A percentile compares a stretch with the other conserved stretches of the same genome.
phyloP scores from a whole-genome alignment of 306 rosid species.

The Castanospermum australe region DNA sequence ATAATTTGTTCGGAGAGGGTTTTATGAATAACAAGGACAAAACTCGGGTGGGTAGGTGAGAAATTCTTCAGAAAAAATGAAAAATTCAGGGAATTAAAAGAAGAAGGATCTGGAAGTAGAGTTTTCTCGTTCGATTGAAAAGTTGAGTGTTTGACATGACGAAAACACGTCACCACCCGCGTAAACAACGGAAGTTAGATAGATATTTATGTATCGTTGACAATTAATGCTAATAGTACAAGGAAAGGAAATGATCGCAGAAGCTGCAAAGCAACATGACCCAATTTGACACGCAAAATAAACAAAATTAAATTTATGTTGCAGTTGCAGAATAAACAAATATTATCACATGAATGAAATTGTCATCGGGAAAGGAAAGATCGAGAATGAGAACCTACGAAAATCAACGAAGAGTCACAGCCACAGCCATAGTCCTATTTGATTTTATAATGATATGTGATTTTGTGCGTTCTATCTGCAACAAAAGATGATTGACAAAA shows the following conservation, averaged over 20 bases:
- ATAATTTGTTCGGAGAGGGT: background rate
- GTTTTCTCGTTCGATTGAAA: background rate
- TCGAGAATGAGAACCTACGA: background rate
- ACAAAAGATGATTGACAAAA: too few species aligned
- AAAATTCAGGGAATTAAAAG: slow-evolving; percentile 1
- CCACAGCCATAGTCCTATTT: background rate
- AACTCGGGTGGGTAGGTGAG: background rate
- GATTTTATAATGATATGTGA: background rate
- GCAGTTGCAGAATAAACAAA: background rate
- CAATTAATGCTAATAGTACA: background rate
- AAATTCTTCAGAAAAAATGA: background rate
- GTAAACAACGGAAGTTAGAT: background rate
- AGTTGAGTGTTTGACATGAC: background rate
- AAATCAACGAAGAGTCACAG: background rate
- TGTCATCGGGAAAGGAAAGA: background rate
- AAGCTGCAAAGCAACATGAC: background rate
- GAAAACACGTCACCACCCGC: background rate
- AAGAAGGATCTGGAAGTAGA: slow-evolving; percentile 33
- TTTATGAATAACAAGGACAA: background rate
- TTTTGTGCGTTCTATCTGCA: background rate
- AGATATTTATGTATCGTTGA: background rate
- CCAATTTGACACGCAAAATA: slow-evolving; percentile 21
- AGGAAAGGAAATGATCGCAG: background rate
- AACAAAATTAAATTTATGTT: background rate
- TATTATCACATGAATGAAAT: background rate